Base-by-base conservation (phyloP, 1,284 basidiomycete species). In the Cutaneotrichosporon mucoides region DNA sequence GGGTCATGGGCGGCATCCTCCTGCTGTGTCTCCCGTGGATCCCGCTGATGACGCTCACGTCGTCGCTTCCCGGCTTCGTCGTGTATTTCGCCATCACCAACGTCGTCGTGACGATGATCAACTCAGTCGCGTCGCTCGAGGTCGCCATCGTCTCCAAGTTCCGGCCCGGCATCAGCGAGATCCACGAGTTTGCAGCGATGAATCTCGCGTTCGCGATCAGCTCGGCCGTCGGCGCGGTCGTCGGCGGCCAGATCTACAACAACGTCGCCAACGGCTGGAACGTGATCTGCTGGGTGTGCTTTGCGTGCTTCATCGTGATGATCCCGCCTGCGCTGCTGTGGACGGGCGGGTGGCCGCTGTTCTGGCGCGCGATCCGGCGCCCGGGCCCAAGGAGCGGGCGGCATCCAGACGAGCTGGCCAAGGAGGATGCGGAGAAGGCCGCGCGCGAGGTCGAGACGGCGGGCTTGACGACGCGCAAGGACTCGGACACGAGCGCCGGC, bases 1-100 rank as follows among this genome's bases (percentile, higher is more conserved):
- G 81, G 76, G 79, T 87, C 48, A 81, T 83, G 1, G 60, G 81
- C 34, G 66, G 81, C 4, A 82, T 79, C 48, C 69, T 89, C 12
- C 4, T 85, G 3, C 69, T 87, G 3, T 72, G 84, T 2, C 59
- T 88, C 5, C 88, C 88, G 0, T 90, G 87, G 85, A 85, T 84
- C 79, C 77, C 82, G 5, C 69, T 88, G 5, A 66, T 89, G 68
- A 81, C 82, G 33, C 75, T 90, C 9, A 75, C 80, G 48, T 68
- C 69, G 2, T 80, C 80, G 3, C 76, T 90, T 1, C 80, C 82
- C 1, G 71, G 86, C 8, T 90, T 90, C 68, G 80, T 89, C 47
- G 75, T 81, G 15, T 79, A 82, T 10, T 84, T 86, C 65, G 84
- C 82, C 1, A 53, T 87, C 15, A 78, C 83, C 69, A 82, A 57